These are phyloP conservation scores for Anacardium occidentale DNA, from an alignment of 345 rosid genomes.

Conservation along the genomic window DNA sequence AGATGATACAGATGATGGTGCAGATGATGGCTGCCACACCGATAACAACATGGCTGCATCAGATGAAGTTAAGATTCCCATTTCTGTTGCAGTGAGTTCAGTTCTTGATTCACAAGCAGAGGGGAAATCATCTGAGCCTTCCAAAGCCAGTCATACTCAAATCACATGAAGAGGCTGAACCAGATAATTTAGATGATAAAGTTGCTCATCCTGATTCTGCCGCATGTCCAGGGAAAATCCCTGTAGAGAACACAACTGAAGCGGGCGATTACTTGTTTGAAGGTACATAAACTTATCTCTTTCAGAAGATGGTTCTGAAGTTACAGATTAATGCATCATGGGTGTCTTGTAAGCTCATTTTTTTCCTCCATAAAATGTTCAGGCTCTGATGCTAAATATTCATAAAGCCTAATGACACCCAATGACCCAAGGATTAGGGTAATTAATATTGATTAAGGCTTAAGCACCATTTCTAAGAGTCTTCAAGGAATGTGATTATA, in stretches of 20 bases:
- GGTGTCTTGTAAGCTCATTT: not conserved
- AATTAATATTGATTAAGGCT: too few relatives aligned
- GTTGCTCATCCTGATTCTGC: constrained; percentile 15
- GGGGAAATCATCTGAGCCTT: constrained; percentile 22
- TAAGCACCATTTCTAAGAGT: not conserved
- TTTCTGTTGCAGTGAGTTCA: constrained; percentile 15
- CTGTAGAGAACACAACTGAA: constrained; percentile 8
- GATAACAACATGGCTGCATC: constrained; percentile 25
- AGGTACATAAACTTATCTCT: constrained; percentile 4
- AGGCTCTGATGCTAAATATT: not conserved
- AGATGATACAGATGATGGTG: not conserved
- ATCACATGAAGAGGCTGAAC: too few relatives aligned
- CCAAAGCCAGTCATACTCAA: constrained; percentile 13
- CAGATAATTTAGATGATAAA: too few relatives aligned
- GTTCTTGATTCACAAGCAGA: constrained; percentile 21
- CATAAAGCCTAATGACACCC: not conserved
- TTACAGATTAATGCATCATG: not conserved
- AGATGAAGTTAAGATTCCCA: constrained; percentile 18
- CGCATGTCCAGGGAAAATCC: constrained; percentile 9
- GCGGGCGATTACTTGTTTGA: not conserved
- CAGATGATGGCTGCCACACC: constrained; percentile 9
- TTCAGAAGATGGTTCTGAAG: constrained; percentile 10
- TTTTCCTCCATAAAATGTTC: not conserved
- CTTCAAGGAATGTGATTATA: not conserved
- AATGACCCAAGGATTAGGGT: not conserved